A percentile compares a stretch with the other conserved stretches of the same genome.
These are phyloP conservation scores for Leccinum cinnamomeum DNA, from an alignment of 1,284 basidiomycete genomes.

Conservation along the genomic window DNA sequence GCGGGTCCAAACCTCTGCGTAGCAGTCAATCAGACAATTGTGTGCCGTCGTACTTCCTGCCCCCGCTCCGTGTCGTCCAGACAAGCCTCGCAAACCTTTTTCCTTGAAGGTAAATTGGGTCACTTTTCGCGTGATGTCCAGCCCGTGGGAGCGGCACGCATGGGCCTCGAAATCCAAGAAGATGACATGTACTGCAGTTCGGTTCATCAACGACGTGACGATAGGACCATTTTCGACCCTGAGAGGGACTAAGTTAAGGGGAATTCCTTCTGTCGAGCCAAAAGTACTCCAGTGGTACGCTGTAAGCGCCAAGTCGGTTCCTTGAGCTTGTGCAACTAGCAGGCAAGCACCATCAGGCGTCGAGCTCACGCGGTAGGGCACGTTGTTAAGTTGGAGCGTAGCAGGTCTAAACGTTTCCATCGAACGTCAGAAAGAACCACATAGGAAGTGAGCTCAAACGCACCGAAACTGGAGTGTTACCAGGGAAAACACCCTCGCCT, in stretches of 20 bases:
- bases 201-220: conserved; percentile 47
- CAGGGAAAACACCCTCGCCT: conserved; percentile 47
- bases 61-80: conserved; percentile 20
- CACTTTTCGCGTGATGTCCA: conserved; percentile 53
- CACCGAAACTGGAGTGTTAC: conserved; percentile 51
- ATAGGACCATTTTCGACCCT: conserved; percentile 1
- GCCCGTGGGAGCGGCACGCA: conserved; percentile 40
- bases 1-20: conserved; percentile 61
- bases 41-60: conserved; percentile 25
- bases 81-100: conserved; percentile 21
- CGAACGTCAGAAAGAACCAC: background rate
- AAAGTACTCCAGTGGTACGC: conserved; percentile 31
- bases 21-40: conserved; percentile 57
- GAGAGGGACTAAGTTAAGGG: conserved; percentile 13
- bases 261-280: conserved; percentile 23
- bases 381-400: conserved; percentile 19
- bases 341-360: conserved; percentile 58
- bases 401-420: conserved; percentile 17
- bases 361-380: conserved; percentile 31
- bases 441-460: background rate
- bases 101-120: conserved; percentile 58
- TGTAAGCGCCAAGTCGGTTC: conserved; percentile 12
- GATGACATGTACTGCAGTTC: conserved; percentile 44
- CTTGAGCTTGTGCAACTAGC: conserved; percentile 32
- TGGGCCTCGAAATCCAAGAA: conserved; percentile 35